Percentiles rank a stretch among this genome's conserved stretches.
These are phyloP conservation scores for Huntiella abstrusa DNA, from an alignment of 2,329 filamentous ascomycete species.

Conservation along the genomic window DNA sequence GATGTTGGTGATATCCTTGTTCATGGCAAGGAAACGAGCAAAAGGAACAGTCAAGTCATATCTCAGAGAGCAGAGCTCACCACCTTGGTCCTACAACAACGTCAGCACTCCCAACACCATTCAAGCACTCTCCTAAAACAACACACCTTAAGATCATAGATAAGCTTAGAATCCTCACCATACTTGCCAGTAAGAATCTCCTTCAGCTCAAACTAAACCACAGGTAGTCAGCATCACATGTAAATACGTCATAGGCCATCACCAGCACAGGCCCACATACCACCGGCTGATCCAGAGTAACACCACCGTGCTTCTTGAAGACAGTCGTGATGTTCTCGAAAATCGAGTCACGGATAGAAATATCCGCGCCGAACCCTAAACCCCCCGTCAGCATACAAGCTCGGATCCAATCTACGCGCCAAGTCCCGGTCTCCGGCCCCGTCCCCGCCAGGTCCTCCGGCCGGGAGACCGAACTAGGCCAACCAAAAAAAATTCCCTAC, in stretches of 20 bases:
- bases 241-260: background rate
- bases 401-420: background rate
- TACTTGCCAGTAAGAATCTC: conserved; percentile 82
- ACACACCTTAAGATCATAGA: conserved; percentile 42
- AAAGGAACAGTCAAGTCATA: conserved; percentile 84
- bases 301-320: conserved; percentile 68
- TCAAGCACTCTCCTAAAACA: background rate
- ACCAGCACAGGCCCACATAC: conserved; percentile 1
- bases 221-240: background rate
- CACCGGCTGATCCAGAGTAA: conserved; percentile 62
- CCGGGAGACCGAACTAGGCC: background rate
- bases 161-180: conserved; percentile 81
- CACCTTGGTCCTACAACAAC: conserved; percentile 60
- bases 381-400: conserved; percentile 6
- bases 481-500: conserved; percentile 10
- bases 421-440: background rate
- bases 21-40: conserved; percentile 86
- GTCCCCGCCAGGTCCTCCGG: background rate
- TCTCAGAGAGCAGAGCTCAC: conserved; percentile 54
- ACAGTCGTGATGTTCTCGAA: conserved; percentile 57
- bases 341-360: conserved; percentile 65
- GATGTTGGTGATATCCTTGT: conserved; percentile 60
- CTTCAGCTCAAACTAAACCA: conserved; percentile 49
- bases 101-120: background rate
- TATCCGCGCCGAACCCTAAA: conserved; percentile 50